Conservation (phyloP, 2,329 filamentous ascomycete species). For the Ophiostoma pallidulum region DNA sequence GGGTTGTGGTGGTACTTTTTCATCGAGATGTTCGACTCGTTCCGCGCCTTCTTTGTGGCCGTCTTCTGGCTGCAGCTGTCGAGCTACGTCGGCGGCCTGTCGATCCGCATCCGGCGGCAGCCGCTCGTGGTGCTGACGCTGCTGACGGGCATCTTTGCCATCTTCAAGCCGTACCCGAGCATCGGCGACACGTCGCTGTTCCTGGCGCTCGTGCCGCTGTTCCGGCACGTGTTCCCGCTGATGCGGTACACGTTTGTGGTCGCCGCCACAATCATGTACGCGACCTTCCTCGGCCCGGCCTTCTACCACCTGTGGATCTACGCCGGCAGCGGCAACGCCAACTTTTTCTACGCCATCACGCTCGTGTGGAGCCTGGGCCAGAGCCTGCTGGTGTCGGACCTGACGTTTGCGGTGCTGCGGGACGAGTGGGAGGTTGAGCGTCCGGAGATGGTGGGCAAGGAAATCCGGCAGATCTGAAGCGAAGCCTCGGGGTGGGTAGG, state of each 20-base stretch:
- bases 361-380: constrained; percentile 94
- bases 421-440: constrained; percentile 92
- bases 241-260: constrained; percentile 92
- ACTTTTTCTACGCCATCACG: constrained; percentile 99
- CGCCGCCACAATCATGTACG: constrained; percentile 74
- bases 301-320: constrained; percentile 99
- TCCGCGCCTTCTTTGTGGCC: constrained; percentile 91
- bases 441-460: constrained; percentile 82
- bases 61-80: constrained; percentile 96
- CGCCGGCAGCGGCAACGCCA: constrained; percentile 92
- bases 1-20: constrained; percentile 99
- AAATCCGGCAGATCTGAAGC: constrained; percentile 66
- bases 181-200: constrained; percentile 85
- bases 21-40: constrained; percentile 98
- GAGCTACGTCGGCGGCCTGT: constrained; percentile 79
- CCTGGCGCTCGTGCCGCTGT: constrained; percentile 71
- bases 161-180: constrained; percentile 96
- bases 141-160: constrained; percentile 80
- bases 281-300: constrained; percentile 78
- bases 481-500: neutral
- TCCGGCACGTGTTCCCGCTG: constrained; percentile 83
- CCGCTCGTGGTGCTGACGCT: constrained; percentile 77
- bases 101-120: constrained; percentile 71
- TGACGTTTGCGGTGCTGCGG: constrained; percentile 76
- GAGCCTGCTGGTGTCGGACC: constrained; percentile 77